phyloP scores from a whole-genome alignment of 2,329 filamentous ascomycete species.

The Calonectria fujianensis region DNA sequence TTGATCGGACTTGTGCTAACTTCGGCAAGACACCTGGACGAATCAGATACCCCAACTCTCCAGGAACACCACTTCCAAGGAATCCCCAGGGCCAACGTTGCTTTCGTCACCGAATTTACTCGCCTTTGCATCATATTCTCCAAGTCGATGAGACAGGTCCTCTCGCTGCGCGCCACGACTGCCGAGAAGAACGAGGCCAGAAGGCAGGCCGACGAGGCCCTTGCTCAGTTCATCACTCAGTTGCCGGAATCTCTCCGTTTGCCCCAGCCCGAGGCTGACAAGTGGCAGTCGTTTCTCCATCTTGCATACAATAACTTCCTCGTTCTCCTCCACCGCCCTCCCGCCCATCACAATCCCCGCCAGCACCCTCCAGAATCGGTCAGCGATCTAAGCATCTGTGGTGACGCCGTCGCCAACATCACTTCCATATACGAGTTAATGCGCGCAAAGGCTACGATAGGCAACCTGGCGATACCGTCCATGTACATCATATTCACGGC shows the following conservation, averaged over 20 bases:
- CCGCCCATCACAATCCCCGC: constrained; percentile 46
- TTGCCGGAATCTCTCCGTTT: constrained; percentile 55
- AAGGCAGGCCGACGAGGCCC: constrained; percentile 56
- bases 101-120: constrained; percentile 69
- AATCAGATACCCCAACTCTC: constrained; percentile 69
- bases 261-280: constrained; percentile 46
- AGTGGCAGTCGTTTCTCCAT: constrained; percentile 59
- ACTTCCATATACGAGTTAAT: constrained; percentile 58
- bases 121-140: constrained; percentile 71
- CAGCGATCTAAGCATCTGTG: constrained; percentile 57
- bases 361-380: constrained; percentile 40
- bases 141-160: constrained; percentile 57
- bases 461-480: constrained; percentile 55
- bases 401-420: constrained; percentile 54
- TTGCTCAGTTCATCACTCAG: constrained; percentile 56
- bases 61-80: constrained; percentile 67
- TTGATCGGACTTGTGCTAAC: neutral
- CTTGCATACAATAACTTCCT: constrained; percentile 61
- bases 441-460: constrained; percentile 46
- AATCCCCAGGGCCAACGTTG: constrained; percentile 60
- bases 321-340: constrained; percentile 59
- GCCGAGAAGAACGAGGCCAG: constrained; percentile 55
- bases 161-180: constrained; percentile 50
- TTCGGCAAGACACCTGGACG: constrained; percentile 64
- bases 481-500: constrained; percentile 58